These are phyloP conservation scores for Clausena lansium DNA, from an alignment of 345 rosid species.

Conservation along the genomic window DNA sequence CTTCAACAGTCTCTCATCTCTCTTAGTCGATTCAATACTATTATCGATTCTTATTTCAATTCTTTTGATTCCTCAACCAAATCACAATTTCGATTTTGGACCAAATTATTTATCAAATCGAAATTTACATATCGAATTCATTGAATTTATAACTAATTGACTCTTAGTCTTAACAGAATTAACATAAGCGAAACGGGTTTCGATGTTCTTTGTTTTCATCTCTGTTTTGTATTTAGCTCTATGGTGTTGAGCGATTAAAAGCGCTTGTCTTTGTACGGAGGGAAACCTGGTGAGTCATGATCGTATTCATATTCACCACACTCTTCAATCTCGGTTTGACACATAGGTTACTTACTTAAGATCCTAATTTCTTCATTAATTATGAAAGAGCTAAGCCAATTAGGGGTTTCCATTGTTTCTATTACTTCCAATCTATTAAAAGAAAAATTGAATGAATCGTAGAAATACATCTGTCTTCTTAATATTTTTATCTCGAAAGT, in stretches of 20 bases:
- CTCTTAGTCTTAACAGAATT: constrained; percentile 32
- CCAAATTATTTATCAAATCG: constrained; percentile 1
- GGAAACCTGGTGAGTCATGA: constrained; percentile 44
- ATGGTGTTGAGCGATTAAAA: constrained; percentile 58
- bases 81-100: too few species aligned
- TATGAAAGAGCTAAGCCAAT: too few species aligned
- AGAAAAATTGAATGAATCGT: too few species aligned
- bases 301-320: too few species aligned
- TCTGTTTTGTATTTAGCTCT: constrained; percentile 33
- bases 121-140: constrained; percentile 11
- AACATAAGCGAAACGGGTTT: constrained; percentile 9
- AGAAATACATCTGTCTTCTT: too few species aligned
- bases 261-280: constrained; percentile 61
- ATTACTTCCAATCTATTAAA: too few species aligned
- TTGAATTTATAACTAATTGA: constrained; percentile 9
- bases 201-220: constrained; percentile 3
- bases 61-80: constrained; percentile 21
- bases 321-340: too few species aligned
- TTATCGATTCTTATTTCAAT: background rate
- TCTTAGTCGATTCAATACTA: constrained; percentile 4
- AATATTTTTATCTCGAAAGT: too few species aligned
- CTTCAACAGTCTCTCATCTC: constrained; percentile 29
- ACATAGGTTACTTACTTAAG: too few species aligned
- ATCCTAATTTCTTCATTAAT: too few species aligned
- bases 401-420: too few species aligned